phyloP scores from a whole-genome alignment of 2,329 filamentous ascomycete species.

The Claviceps lovelessii region DNA sequence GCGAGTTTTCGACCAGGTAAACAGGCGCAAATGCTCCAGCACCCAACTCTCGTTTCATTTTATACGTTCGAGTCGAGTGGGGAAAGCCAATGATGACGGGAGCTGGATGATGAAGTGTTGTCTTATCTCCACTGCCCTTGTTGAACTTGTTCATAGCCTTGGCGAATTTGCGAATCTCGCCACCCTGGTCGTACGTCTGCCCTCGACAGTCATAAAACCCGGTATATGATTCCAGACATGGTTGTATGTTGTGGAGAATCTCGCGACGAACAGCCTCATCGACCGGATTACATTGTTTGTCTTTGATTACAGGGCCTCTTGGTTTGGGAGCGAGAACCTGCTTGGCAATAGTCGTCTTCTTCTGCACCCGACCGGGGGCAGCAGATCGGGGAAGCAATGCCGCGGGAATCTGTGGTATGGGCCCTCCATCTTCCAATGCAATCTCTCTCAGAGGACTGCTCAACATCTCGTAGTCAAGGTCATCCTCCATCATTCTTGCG shows the following conservation, averaged over 20 bases:
- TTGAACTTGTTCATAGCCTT: conserved; percentile 48
- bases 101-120: conserved; percentile 39
- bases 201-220: conserved; percentile 66
- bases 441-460: conserved; percentile 66
- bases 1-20: conserved; percentile 71
- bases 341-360: conserved; percentile 17
- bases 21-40: conserved; percentile 92
- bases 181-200: conserved; percentile 48
- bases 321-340: conserved; percentile 23
- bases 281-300: conserved; percentile 77
- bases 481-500: conserved; percentile 15
- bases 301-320: conserved; percentile 64
- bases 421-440: conserved; percentile 32
- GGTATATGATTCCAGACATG: conserved; percentile 57
- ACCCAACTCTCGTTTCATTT: conserved; percentile 71
- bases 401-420: conserved; percentile 34
- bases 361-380: conserved; percentile 18
- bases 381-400: conserved; percentile 31
- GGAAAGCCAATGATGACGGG: conserved; percentile 56
- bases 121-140: conserved; percentile 46
- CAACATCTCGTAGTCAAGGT: conserved; percentile 25
- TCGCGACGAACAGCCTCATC: conserved; percentile 59
- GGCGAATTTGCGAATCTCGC: conserved; percentile 69
- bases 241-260: conserved; percentile 61
- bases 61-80: conserved; percentile 53